These are phyloP conservation scores for Diaporthe sp. DNA, from an alignment of 2,329 filamentous ascomycete species.

Conservation along the genomic window DNA sequence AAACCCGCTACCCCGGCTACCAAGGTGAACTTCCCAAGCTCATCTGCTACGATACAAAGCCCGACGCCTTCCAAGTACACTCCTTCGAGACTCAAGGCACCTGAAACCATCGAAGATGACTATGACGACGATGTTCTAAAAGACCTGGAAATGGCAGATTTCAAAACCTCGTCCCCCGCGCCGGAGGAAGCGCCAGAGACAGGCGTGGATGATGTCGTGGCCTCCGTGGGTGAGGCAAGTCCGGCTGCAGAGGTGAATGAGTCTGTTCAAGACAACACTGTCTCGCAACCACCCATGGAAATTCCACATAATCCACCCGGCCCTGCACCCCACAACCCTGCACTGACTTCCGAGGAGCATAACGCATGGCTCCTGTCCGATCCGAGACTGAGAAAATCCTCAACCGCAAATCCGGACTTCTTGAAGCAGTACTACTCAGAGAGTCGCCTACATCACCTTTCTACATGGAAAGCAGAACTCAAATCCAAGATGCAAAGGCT, in stretches of 20 bases:
- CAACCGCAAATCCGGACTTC: constrained; percentile 93
- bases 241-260: background rate
- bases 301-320: constrained; percentile 2
- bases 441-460: constrained; percentile 93
- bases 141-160: background rate
- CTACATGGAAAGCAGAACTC: constrained; percentile 95
- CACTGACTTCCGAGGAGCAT: constrained; percentile 89
- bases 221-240: background rate
- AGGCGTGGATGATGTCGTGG: background rate
- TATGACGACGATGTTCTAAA: constrained; percentile 49
- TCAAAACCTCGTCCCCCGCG: background rate
- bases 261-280: background rate
- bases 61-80: constrained; percentile 41
- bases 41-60: constrained; percentile 36
- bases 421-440: constrained; percentile 95
- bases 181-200: background rate
- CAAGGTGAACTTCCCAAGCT: constrained; percentile 44
- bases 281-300: background rate
- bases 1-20: constrained; percentile 48
- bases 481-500: constrained; percentile 90
- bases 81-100: constrained; percentile 33
- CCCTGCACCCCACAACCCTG: constrained; percentile 44
- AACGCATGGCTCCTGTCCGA: constrained; percentile 89
- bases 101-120: constrained; percentile 57
- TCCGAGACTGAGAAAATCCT: constrained; percentile 88